Conservation (phyloP, 495 filamentous ascomycete species). For the Annulohypoxylon bovei region DNA sequence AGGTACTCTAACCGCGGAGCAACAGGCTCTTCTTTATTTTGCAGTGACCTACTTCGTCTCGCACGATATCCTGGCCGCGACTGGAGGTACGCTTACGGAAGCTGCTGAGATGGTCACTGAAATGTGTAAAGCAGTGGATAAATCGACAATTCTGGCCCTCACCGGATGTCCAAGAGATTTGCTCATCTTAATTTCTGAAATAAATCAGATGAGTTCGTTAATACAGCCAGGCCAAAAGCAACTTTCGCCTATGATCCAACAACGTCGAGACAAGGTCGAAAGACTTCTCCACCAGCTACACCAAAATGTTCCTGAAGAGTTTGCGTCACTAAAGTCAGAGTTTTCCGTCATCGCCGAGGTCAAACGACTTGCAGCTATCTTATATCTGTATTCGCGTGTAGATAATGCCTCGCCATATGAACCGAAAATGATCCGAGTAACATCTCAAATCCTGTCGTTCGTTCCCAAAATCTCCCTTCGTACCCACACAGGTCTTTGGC, state of each 20-base stretch:
- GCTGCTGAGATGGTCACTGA: constrained; percentile 28
- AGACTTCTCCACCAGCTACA: constrained; percentile 28
- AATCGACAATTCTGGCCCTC: constrained; percentile 19
- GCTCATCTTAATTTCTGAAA: constrained; percentile 34
- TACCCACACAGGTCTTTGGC: constrained; percentile 35
- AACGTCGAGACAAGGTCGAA: constrained; percentile 31
- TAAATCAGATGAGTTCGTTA: constrained; percentile 28
- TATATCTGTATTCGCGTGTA: constrained; percentile 36
- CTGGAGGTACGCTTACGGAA: constrained; percentile 29
- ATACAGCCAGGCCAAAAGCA: constrained; percentile 1
- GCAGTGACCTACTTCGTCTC: constrained; percentile 39
- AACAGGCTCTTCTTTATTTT: constrained; percentile 34
- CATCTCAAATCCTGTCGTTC: constrained; percentile 23
- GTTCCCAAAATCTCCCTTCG: constrained; percentile 31
- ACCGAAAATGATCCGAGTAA: constrained; percentile 32
- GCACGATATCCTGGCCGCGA: constrained; percentile 35
- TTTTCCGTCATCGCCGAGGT: constrained; percentile 30
- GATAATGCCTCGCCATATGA: constrained; percentile 30
- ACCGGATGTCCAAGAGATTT: constrained; percentile 35
- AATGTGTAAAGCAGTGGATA: constrained; percentile 30
- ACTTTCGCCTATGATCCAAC: constrained; percentile 16
- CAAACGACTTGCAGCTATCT: constrained; percentile 27
- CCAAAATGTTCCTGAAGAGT: constrained; percentile 26
- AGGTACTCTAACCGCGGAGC: constrained; percentile 18
- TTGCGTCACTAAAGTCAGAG: constrained; percentile 25